phyloP scores from a whole-genome alignment of 1,284 basidiomycete species.

The Irpex rosettiformis region DNA sequence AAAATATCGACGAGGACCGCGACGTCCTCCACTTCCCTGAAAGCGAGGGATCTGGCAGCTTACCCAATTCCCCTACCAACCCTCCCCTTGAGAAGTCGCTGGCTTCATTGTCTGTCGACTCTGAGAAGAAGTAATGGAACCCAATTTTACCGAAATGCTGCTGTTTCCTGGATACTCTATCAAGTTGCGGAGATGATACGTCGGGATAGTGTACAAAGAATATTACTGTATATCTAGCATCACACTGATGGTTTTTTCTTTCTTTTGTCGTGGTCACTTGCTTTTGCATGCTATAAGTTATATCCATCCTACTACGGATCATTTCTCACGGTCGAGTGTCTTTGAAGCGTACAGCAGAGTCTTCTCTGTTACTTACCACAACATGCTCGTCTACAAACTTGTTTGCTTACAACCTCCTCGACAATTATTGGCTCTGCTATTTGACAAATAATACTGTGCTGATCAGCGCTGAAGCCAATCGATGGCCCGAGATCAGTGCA shows the following conservation, averaged over 20 bases:
- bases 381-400: too few relatives aligned
- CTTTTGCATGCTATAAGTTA: neutral
- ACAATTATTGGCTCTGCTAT: too few relatives aligned
- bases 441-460: neutral
- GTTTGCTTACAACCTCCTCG: too few relatives aligned
- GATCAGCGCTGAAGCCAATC: neutral
- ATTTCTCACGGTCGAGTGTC: neutral
- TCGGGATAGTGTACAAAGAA: neutral
- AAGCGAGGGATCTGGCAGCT: neutral
- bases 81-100: constrained; percentile 11
- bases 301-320: neutral
- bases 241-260: too few relatives aligned
- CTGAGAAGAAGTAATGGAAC: neutral
- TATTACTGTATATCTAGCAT: neutral
- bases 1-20: constrained; percentile 17
- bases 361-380: too few relatives aligned
- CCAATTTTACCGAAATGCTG: neutral
- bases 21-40: constrained; percentile 11
- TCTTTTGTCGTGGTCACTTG: neutral
- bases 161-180: too few relatives aligned
- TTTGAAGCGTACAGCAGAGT: too few relatives aligned
- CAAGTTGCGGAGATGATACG: neutral
- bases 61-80: constrained; percentile 4
- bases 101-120: constrained; percentile 8
- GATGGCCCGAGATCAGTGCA: neutral